phyloP scores from a whole-genome alignment of 2,329 filamentous ascomycete species.

The Paecilomyces niveus region DNA sequence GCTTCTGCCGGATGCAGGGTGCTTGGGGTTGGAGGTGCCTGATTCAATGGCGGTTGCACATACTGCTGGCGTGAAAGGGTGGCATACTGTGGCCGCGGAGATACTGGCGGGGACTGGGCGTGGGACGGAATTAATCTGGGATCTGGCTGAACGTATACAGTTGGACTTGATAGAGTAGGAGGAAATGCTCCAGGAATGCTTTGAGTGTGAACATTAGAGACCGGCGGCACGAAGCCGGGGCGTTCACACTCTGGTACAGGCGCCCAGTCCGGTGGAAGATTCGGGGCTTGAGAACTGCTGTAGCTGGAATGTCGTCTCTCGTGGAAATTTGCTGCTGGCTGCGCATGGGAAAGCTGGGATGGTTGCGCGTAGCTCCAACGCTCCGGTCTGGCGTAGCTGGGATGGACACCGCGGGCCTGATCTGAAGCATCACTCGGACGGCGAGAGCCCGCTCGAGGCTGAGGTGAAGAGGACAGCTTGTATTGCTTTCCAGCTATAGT shows the following conservation, averaged over 20 bases:
- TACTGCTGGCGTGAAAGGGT: conserved; percentile 15
- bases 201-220: conserved; percentile 17
- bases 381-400: conserved; percentile 27
- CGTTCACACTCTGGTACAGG: conserved; percentile 33
- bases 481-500: conserved; percentile 1
- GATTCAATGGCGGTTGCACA: conserved; percentile 1
- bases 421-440: conserved; percentile 4
- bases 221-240: conserved; percentile 35
- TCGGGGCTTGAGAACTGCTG: conserved; percentile 7
- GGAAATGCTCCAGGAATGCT: conserved; percentile 27
- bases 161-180: conserved; percentile 3
- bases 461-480: conserved; percentile 7
- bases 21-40: not conserved
- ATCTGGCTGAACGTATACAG: conserved; percentile 11
- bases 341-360: conserved; percentile 9
- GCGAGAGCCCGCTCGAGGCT: not conserved
- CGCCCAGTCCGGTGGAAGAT: conserved; percentile 25
- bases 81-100: conserved; percentile 25
- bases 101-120: conserved; percentile 12
- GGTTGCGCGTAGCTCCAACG: conserved; percentile 26
- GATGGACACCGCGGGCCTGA: conserved; percentile 17
- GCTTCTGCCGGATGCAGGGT: not conserved
- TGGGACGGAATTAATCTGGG: conserved; percentile 11
- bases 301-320: conserved; percentile 10
- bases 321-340: conserved; percentile 10